Base-by-base conservation (phyloP, 2,329 filamentous ascomycete genomes). In the Pezicula rhizophila region DNA sequence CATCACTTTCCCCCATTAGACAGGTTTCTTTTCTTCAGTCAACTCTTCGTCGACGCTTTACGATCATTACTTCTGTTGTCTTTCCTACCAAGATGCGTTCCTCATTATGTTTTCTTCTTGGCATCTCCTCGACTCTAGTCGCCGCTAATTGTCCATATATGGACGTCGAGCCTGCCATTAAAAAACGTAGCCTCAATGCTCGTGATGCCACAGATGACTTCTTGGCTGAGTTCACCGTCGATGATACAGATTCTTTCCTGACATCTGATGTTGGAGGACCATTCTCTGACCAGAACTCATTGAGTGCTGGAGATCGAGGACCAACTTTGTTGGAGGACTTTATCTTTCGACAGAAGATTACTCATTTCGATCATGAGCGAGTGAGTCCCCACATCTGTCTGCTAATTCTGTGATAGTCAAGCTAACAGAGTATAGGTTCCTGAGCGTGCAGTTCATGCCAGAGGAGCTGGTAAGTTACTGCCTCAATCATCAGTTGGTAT, bases 271-370 rank as follows among this genome's bases (percentile, higher is more conserved):
- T 79, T 20, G 85, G 84, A 11, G 82, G 79, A 0, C 83, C 82
- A 0, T 81, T 88, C 37, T 71, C 71, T 41, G 85, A 89, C 28
- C 82, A 85, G 59, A 71, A 77, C 54, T 85, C 80, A 57, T 66
- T 89, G 37, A 82, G 74, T 57, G 82, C 77, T 14, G 85, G 85
- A 2, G 72, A 77, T 10, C 73, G 84, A 42, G 85, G 85, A 2
- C 76, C 85, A 2, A 84, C 82, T 1, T 67, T 89, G n/a, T 68
- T 89, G 1, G 85, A 89, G 60, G 85, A 89, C 61, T 87, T 85
- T 46, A 81, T 85, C 55, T 83, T 86, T 61, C 76, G 84, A 28
- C 83, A 89, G 59, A 88, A 86, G 69, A 84, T 86, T 38, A 79
- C 80, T 42, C 79, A 77, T 47, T 87, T 87, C 57, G 83, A 87